Evolutionary conservation across 306 rosid species (phyloP), one percentile per base, ranked within the genome.

Genomic region (Dryas alaskensis): DNA sequence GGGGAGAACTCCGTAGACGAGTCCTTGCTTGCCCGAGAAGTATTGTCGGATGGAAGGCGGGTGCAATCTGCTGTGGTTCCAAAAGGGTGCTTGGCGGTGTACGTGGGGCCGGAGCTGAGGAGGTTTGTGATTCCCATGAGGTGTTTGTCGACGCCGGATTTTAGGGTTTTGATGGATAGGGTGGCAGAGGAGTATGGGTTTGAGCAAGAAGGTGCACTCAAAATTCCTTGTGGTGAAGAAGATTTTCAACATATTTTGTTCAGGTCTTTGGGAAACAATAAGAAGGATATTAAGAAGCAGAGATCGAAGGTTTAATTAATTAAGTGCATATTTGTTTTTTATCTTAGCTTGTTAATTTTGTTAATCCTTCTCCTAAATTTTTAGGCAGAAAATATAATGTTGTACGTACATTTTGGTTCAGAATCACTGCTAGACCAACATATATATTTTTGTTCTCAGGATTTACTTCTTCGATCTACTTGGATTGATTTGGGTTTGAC

Each of bases 201-300:
- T 37, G 87, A 85, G 54, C 70, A 82, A 51, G 78, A 84, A 50
- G 93, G 93, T 40, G 86, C 80, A 31, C 64, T 89, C 50, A 61
- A 78, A 45, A 70, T 89, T 53, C 90, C 93, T 9, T 89, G 93
- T 48, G 88, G 86, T 50, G 91, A 86, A 79, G 53, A 89, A 13
- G 73, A 83, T 62, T 89, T 89, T 73, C 12, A 64, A 44, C 31
- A 68, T 19, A 77, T 86, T 65, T 70, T 86, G 58, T 43, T 57
- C 5, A 66, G 59, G 4, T 83, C 87, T 59, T 71, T 65, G 53
- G 69, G 49, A 17, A 67, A 22, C 73, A 25, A 48, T 8, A 72
- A 67, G 73, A 78, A 75, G 64, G 70, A 61, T 22, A 70, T 51
- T 43, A 70, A 14, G 45, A 73, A 73, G 49, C 69, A 49, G 70